Percentiles rank a stretch among this genome's conserved stretches.
phyloP scores from a whole-genome alignment of 352 stramenopile genomes.

The Phytophthora litchii region DNA sequence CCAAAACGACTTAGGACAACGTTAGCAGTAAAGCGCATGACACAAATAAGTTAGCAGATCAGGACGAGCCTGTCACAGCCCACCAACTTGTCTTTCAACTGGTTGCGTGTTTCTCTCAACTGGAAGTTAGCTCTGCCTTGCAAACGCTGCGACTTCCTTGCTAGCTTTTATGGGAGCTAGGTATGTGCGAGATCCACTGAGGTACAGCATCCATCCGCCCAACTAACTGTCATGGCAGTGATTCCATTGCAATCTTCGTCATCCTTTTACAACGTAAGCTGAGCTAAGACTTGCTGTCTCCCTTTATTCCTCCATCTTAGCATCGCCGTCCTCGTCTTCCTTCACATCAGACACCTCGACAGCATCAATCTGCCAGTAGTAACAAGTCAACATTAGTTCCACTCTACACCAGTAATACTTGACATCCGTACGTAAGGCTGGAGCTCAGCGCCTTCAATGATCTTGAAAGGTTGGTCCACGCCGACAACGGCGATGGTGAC shows the following conservation, averaged over 20 bases:
- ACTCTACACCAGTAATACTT: background rate
- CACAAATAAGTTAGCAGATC: constrained; percentile 14
- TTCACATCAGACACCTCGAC: constrained; percentile 87
- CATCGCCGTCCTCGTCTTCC: constrained; percentile 76
- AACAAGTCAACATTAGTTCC: constrained; percentile 6
- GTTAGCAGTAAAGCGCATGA: constrained; percentile 9
- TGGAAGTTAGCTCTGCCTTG: constrained; percentile 19
- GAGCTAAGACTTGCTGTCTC: constrained; percentile 10
- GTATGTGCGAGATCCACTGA: constrained; percentile 7
- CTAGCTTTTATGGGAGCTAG: constrained; percentile 21
- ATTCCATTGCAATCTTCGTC: constrained; percentile 7
- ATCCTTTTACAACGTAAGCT: constrained; percentile 1
- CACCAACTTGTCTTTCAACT: constrained; percentile 33
- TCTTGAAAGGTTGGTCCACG: constrained; percentile 91
- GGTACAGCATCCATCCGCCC: constrained; percentile 8
- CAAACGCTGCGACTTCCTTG: constrained; percentile 12
- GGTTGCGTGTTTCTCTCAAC: constrained; percentile 39
- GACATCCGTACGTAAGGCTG: constrained; percentile 91
- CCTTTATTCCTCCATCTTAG: constrained; percentile 84
- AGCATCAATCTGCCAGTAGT: constrained; percentile 71
- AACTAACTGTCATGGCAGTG: background rate
- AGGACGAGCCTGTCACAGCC: background rate
- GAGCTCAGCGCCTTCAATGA: constrained; percentile 94
- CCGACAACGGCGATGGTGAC: constrained; percentile 95
- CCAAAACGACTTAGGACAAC: constrained; percentile 1